Evolutionary conservation across 768 basidiomycete species (phyloP), one percentile per base, ranked within the genome.

Genomic region (Leccinum subtestaceum): DNA sequence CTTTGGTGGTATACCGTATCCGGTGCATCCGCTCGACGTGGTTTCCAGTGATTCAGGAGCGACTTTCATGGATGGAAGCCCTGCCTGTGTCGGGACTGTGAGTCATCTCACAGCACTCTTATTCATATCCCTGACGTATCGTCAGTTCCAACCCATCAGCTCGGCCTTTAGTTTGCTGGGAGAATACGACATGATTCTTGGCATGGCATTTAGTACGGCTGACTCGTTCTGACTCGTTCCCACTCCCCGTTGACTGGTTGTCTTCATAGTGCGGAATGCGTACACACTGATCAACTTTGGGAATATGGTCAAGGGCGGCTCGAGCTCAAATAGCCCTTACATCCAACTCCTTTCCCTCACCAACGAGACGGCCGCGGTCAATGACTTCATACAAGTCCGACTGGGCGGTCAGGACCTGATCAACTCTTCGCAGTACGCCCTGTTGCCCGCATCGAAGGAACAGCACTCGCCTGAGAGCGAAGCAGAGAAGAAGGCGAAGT

Each of bases 141-240:
- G 13, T 38, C 63, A 90, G 83, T 93, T 90, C 79, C 91, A 93
- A 78, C 91, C 90, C 2, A 89, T 91, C 62, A 89, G 89, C 13
- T 83, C 85, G 4, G 88, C 89, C 5, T 90, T 91, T 74, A 86
- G 87, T 75, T 62, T 90, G 45, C 80, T 89, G 27, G 87, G 89
- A 62, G 80, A 87, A 68, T 93, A 89, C 62, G 90, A 93, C 64
- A 85, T 91, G 79, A 89, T 92, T 65, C 79, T 91, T 52, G 90
- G 90, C 62, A 90, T 91, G 88, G 81, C 81, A 55, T 90, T 92
- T 76, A 57, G 89, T 91, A 72, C 64, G 88, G 72, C 4, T 8
- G 38, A 46, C 38, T 34, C 29, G 9, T 52, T 31, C 19, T 43
- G 17, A 17, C 32, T 38, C 40, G 10, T n/a, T 23, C 12, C 5